Conservation (phyloP, 345 rosid genomes). For the Moricandia moricandioides region DNA sequence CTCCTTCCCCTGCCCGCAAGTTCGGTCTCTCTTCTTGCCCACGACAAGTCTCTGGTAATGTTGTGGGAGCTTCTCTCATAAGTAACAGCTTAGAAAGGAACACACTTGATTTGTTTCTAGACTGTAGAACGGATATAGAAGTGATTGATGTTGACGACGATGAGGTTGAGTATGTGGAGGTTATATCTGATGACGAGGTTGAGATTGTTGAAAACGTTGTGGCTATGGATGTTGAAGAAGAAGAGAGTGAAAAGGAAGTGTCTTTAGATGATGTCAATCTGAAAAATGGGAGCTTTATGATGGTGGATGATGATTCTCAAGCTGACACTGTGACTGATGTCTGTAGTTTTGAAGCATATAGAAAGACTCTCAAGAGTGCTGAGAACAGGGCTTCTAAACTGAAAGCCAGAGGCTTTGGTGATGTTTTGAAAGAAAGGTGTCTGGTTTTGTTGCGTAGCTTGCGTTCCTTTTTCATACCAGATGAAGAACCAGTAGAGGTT, state of each 20-base stretch:
- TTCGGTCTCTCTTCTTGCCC: constrained; percentile 8
- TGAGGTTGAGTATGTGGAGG: constrained; percentile 1
- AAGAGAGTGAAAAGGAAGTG: neutral
- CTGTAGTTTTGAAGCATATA: constrained; percentile 31
- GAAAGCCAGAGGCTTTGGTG: constrained; percentile 30
- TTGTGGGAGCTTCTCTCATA: neutral
- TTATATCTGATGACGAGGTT: constrained; percentile 24
- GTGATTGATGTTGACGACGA: constrained; percentile 35
- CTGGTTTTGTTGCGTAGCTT: constrained; percentile 33
- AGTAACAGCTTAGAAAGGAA: neutral
- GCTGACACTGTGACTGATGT: constrained; percentile 23
- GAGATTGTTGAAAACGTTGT: constrained; percentile 3
- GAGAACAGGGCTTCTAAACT: constrained; percentile 15
- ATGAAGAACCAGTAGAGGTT: constrained; percentile 44
- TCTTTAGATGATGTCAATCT: constrained; percentile 2
- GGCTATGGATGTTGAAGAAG: constrained; percentile 24
- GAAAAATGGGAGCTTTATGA: constrained; percentile 18
- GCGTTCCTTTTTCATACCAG: constrained; percentile 41
- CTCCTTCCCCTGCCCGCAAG: constrained; percentile 18
- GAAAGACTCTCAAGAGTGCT: constrained; percentile 27
- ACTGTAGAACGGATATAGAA: constrained; percentile 9
- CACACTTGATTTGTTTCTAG: neutral
- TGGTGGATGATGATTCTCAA: constrained; percentile 6
- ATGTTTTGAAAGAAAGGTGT: constrained; percentile 40
- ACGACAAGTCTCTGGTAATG: constrained; percentile 16